phyloP scores from a whole-genome alignment of 805 yeast species.

The Myxozyma lipomycoides region DNA sequence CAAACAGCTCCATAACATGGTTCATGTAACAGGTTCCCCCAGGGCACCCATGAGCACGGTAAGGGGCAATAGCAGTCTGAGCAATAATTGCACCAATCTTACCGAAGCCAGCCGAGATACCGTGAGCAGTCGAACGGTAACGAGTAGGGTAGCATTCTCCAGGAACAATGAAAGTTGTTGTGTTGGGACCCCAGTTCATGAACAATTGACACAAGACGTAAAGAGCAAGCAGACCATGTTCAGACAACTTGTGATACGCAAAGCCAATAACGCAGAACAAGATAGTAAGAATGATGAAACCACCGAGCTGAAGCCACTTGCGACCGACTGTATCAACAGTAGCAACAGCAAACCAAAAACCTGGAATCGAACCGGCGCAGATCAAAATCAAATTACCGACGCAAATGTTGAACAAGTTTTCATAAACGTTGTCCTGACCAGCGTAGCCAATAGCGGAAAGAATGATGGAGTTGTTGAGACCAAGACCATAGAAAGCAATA shows the following conservation, averaged over 20 bases:
- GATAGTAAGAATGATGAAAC: slow-evolving; percentile 67
- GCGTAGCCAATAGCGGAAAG: slow-evolving; percentile 83
- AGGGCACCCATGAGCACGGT: slow-evolving; percentile 74
- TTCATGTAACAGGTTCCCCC: slow-evolving; percentile 73
- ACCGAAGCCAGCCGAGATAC: slow-evolving; percentile 90
- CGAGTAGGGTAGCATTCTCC: slow-evolving; percentile 93
- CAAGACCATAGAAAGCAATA: slow-evolving; percentile 86
- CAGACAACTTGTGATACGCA: slow-evolving; percentile 67
- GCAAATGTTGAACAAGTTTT: slow-evolving; percentile 66
- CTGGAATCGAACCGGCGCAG: slow-evolving; percentile 94
- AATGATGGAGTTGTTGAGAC: slow-evolving; percentile 75
- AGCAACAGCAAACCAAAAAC: slow-evolving; percentile 83
- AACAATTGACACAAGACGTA: slow-evolving; percentile 81
- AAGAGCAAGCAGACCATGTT: slow-evolving; percentile 66
- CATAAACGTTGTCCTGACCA: slow-evolving; percentile 63
- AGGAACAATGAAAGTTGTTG: slow-evolving; percentile 85
- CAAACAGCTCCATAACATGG: slow-evolving; percentile 91
- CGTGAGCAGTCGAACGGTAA: slow-evolving; percentile 93
- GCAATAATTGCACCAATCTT: slow-evolving; percentile 92
- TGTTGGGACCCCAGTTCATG: slow-evolving; percentile 90
- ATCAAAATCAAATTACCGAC: slow-evolving; percentile 90
- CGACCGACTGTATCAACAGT: slow-evolving; percentile 79
- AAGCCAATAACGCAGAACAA: slow-evolving; percentile 80
- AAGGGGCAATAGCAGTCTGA: slow-evolving; percentile 49
- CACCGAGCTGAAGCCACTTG: slow-evolving; percentile 73